Evolutionary conservation across 2,329 filamentous ascomycete species (phyloP), one percentile per base, ranked within the genome.

Genomic region (Plenodomus biglobosus): DNA sequence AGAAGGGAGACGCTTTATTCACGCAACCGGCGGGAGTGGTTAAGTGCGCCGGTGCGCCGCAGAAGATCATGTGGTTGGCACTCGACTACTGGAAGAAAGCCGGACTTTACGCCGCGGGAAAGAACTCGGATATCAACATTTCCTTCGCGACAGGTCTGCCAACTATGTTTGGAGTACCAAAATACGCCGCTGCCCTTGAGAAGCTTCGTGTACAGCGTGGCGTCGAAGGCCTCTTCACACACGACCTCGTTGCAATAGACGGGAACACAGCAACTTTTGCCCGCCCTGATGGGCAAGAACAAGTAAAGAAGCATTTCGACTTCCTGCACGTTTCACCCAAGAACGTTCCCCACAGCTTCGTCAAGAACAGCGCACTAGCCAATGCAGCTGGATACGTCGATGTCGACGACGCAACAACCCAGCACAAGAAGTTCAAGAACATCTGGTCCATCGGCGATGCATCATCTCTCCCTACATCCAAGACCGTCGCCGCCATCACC

Each of bases 61-160:
- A 74, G 44, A 74, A 74, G 43, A 62, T 71, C 39, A 74, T 74
- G 71, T 74, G 71, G 71, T 65, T 74, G n/a, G 71, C 70, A 1
- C 56, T 66, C 49, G 71, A 74, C 35, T 58, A 67, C 45, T 74
- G 71, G 71, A 68, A 64, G 47, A 56, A 59, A 10, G 62, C 65
- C 4, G 71, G 69, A 10, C 36, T 69, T 2, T 74, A 73, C 62
- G 62, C 66, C 34, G 40, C 62, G 19, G 49, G 40, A 16, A 46
- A 59, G 16, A 43, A 22, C 18, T 73, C 71, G 1, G 48, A 62
- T 3, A 70, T 74, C 52, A 53, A 70, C 24, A 69, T 74, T 47
- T 56, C 59, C 40, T 74, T 73, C 48, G 71, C 71, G 6, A 74
- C 71, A 2, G 70, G 69, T 7, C 56, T 74, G 6, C 70, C 70